Percentiles rank a stretch among this genome's conserved stretches.
phyloP scores from a whole-genome alignment of 345 rosid genomes.

The Stellera chamaejasme region DNA sequence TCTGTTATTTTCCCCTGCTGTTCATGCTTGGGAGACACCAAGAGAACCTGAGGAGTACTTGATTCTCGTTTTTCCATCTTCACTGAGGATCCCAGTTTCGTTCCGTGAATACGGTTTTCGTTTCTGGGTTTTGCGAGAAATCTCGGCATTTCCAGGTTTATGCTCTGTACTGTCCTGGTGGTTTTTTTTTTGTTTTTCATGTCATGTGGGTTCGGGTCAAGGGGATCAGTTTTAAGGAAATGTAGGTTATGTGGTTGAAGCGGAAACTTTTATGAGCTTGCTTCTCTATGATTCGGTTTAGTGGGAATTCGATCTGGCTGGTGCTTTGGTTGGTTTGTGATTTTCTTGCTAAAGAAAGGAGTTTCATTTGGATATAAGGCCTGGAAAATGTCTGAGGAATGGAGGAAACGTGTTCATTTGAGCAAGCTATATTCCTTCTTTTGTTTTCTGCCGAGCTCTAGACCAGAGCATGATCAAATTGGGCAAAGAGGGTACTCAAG shows the following conservation, averaged over 20 bases:
- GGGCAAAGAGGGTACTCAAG: constrained; percentile 76
- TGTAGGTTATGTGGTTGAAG: neutral
- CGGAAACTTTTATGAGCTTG: neutral
- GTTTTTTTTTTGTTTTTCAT: neutral
- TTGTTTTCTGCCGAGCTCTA: constrained; percentile 33
- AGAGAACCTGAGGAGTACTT: neutral
- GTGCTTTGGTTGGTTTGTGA: constrained; percentile 7
- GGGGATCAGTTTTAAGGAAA: constrained; percentile 6
- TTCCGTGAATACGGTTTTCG: neutral
- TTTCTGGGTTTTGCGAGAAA: constrained; percentile 11
- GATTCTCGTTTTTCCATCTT: neutral
- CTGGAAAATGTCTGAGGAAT: constrained; percentile 29
- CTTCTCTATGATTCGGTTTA: neutral
- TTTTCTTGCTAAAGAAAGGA: constrained; percentile 12
- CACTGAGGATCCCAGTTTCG: constrained; percentile 3
- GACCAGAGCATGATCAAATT: constrained; percentile 45
- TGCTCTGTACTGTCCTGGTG: constrained; percentile 4
- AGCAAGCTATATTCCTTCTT: constrained; percentile 59
- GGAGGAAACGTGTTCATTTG: constrained; percentile 30
- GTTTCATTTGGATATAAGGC: constrained; percentile 8
- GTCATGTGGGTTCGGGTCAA: neutral
- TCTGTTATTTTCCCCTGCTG: neutral
- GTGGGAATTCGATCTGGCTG: constrained; percentile 4
- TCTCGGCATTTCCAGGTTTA: constrained; percentile 12
- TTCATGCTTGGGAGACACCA: constrained; percentile 2